phyloP scores from a whole-genome alignment of 2,329 filamentous ascomycete genomes.

The Spiromastix sp. region DNA sequence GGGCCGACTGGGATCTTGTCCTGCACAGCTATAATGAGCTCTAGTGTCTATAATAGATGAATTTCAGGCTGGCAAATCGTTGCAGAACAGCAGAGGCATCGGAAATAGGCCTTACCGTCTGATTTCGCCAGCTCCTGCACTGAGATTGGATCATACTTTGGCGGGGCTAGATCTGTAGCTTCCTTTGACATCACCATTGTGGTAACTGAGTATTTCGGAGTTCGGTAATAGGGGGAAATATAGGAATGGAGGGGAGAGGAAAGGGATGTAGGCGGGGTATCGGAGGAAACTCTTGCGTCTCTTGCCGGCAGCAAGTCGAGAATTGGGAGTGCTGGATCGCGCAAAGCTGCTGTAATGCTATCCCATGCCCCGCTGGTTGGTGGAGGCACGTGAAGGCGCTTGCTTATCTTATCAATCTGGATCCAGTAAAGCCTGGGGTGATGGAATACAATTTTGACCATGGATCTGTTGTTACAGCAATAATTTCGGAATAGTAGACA shows the following conservation, averaged over 20 bases:
- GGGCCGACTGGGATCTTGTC: slow-evolving; percentile 24
- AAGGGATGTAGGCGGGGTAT: not conserved
- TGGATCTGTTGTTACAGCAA: too few relatives aligned
- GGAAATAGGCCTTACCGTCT: slow-evolving; percentile 55
- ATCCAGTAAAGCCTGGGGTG: too few relatives aligned
- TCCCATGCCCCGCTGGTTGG: too few relatives aligned
- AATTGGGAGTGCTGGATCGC: too few relatives aligned
- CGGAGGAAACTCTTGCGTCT: not conserved
- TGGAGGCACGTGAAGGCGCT: too few relatives aligned
- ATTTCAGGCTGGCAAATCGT: not conserved
- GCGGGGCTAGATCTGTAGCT: slow-evolving; percentile 51
- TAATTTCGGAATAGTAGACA: too few relatives aligned
- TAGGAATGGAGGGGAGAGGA: not conserved
- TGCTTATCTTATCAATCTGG: too few relatives aligned
- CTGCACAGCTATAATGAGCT: slow-evolving; percentile 4
- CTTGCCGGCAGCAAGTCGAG: not conserved
- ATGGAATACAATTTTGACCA: too few relatives aligned
- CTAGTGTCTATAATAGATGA: not conserved
- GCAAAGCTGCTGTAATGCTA: too few relatives aligned
- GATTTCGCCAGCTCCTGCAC: slow-evolving; percentile 67
- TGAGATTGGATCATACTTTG: slow-evolving; percentile 82
- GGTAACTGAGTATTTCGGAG: not conserved
- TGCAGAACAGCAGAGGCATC: not conserved
- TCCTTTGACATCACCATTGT: slow-evolving; percentile 13
- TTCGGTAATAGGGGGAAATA: not conserved